Base-by-base conservation (phyloP, 305 asterid genomes). In the Rubia tinctorum region DNA sequence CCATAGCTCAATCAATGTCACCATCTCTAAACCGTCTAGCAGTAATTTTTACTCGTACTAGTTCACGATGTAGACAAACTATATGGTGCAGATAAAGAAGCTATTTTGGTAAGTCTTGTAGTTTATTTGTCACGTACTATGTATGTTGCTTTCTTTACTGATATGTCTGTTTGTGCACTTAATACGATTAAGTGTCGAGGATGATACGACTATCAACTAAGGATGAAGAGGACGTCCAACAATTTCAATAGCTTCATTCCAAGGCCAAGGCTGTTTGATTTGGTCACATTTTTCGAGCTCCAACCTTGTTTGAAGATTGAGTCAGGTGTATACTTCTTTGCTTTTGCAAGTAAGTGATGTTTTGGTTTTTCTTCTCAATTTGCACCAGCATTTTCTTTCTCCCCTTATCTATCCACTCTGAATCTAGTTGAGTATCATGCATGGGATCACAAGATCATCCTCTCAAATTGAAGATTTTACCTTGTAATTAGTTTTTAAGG, bases 261-360 rank as follows among this genome's bases (percentile, higher is more conserved):
- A 18, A 65, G 55, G 90, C 91, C 12, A 82, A 81, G 53, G 12
- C 74, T 40, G 53, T 70, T 0, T 84, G 86, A 0, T 88, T 88
- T 70, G 91, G 82, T 72, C 77, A 90, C 7, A 68, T 84, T 45
- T 85, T 90, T 69, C 85, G 91, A 23, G 79, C 93, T 3, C 91
- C 90, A 5, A 73, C 86, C 4, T 70, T 88, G 56, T 88, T 90
- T 34, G 91, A 90, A 77, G 91, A 90, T 69, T 72, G 78, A 22
- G 80, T 85, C 49, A 75, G 68, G 59, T 68, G 49, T 14, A 18
- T 75, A 7, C 74, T 75, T 47, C 78, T 75, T 23, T 68, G 74
- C 51, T 68, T 27, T 5, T 44, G 70, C 78, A 30, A 43, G 78
- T 75, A 68, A 66, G 70, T 18, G 22, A 20, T 11, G 13, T 0